Evolutionary conservation across 129 eudicot species (phyloP).

Genomic region (Calendula officinalis): DNA sequence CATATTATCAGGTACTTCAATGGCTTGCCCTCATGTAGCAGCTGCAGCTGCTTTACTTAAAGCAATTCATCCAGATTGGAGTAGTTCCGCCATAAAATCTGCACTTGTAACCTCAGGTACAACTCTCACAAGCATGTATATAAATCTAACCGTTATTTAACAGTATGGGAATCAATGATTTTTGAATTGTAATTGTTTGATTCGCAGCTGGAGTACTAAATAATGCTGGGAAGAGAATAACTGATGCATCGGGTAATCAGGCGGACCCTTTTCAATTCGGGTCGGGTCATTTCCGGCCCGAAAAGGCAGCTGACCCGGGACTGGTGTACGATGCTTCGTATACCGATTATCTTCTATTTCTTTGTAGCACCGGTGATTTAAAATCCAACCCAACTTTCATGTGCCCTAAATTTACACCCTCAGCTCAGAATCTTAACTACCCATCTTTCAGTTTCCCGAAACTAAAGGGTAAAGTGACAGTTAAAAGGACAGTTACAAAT

Average conservation of each 20-base stretch:
- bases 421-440: constrained; percentile 58
- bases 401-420: constrained; percentile 57
- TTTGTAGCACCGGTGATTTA: constrained; percentile 45
- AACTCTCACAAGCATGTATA: background rate
- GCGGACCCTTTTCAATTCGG: constrained; percentile 90
- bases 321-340: constrained; percentile 78
- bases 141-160: background rate
- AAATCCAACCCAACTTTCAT: constrained; percentile 34
- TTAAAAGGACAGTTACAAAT: constrained; percentile 67
- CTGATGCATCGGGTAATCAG: constrained; percentile 60
- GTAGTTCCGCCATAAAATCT: constrained; percentile 68
- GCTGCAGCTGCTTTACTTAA: constrained; percentile 58
- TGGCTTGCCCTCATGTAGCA: constrained; percentile 77
- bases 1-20: constrained; percentile 69
- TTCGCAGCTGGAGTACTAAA: constrained; percentile 59
- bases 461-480: constrained; percentile 47
- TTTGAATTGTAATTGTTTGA: background rate
- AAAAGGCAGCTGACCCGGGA: constrained; percentile 91
- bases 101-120: constrained; percentile 71
- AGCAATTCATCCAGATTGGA: constrained; percentile 72
- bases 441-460: constrained; percentile 73
- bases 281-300: constrained; percentile 79
- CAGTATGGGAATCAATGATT: background rate
- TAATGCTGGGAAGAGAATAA: constrained; percentile 54
- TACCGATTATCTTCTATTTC: constrained; percentile 63